phyloP scores from a whole-genome alignment of 164 flowering plant genomes.

The Macadamia tetraphylla region DNA sequence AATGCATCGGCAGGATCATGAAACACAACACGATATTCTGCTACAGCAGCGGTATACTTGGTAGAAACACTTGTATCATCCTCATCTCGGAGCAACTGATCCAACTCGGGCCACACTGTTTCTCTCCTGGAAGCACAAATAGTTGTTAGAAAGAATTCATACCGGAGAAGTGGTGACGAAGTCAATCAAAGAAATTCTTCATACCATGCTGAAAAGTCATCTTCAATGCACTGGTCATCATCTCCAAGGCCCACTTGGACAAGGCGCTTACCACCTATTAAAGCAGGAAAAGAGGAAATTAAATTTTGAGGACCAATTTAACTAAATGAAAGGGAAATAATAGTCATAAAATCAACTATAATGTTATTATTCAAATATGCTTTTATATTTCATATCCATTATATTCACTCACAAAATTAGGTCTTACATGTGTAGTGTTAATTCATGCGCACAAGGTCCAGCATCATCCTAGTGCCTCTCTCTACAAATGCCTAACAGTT shows the following conservation, averaged over 20 bases:
- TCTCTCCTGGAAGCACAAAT: constrained; percentile 58
- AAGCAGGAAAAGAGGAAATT: background rate
- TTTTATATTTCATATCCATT: too few species aligned
- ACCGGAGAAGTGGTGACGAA: too few species aligned
- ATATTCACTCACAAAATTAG: too few species aligned
- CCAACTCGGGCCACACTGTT: constrained; percentile 87
- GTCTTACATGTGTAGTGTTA: too few species aligned
- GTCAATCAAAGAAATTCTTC: constrained; percentile 5
- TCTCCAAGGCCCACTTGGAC: constrained; percentile 92
- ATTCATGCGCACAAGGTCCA: too few species aligned
- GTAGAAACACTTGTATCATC: constrained; percentile 69
- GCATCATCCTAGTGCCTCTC: too few species aligned
- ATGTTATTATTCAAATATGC: background rate
- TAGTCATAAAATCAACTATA: too few species aligned
- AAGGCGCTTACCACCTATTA: constrained; percentile 78
- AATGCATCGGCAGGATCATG: constrained; percentile 46
- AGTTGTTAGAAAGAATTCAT: background rate
- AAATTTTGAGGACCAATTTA: too few species aligned
- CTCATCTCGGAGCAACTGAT: constrained; percentile 72
- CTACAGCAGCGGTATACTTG: constrained; percentile 85
- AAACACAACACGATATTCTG: constrained; percentile 75
- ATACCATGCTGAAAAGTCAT: constrained; percentile 95
- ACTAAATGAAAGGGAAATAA: background rate
- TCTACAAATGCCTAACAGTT: too few species aligned
- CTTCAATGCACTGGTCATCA: constrained; percentile 99